Evolutionary conservation across 2,329 filamentous ascomycete genomes (phyloP).

Genomic region (Monilinia fructigena): DNA sequence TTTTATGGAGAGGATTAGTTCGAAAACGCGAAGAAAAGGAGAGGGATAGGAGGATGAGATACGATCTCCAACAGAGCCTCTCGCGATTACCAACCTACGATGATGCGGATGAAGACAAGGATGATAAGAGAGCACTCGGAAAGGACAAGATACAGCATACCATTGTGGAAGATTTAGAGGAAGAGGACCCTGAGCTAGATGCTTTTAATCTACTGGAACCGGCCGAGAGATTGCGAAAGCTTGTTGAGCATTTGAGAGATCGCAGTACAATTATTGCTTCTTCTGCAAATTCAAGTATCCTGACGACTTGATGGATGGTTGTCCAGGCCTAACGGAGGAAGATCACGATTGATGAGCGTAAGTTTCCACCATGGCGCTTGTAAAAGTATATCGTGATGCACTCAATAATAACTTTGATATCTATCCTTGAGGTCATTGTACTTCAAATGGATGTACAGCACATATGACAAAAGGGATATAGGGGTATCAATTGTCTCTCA

Average conservation of each 20-base stretch:
- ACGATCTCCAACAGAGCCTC: slow-evolving; percentile 65
- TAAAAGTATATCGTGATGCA: slow-evolving; percentile 32
- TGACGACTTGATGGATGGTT: slow-evolving; percentile 75
- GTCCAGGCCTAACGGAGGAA: slow-evolving; percentile 83
- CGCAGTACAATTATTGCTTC: slow-evolving; percentile 80
- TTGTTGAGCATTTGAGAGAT: slow-evolving; percentile 68
- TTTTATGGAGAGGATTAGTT: slow-evolving; percentile 77
- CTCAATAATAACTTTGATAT: slow-evolving; percentile 24
- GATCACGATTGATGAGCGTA: slow-evolving; percentile 60
- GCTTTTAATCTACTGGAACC: slow-evolving; percentile 71
- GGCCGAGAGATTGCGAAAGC: slow-evolving; percentile 61
- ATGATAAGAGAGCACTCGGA: slow-evolving; percentile 69
- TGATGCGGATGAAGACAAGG: slow-evolving; percentile 67
- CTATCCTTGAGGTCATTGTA: slow-evolving; percentile 1
- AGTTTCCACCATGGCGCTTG: slow-evolving; percentile 12
- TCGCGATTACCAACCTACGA: slow-evolving; percentile 63
- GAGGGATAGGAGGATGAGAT: slow-evolving; percentile 61
- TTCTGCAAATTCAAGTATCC: slow-evolving; percentile 90
- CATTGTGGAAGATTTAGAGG: slow-evolving; percentile 67
- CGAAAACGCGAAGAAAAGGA: slow-evolving; percentile 68
- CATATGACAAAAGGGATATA: background rate
- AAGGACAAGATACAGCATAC: slow-evolving; percentile 55
- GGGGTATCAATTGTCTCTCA: slow-evolving; percentile 12
- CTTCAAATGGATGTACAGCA: background rate
- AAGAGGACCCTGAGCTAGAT: slow-evolving; percentile 77